Evolutionary conservation across 2,329 filamentous ascomycete species (phyloP).

Genomic region (Ceratocystis diversiconidia): DNA sequence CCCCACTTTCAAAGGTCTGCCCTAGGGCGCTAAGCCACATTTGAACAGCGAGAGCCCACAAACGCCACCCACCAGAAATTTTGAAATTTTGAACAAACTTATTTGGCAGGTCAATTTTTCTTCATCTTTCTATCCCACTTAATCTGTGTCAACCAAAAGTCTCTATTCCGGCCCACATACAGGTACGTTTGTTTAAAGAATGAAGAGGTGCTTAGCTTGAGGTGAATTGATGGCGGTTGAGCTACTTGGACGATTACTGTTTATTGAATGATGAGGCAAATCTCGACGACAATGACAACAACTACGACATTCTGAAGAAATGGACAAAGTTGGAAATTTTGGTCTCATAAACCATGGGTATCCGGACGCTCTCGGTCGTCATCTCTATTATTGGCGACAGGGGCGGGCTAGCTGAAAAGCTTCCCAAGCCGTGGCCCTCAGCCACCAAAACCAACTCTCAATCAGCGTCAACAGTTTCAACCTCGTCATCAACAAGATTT

Average conservation of each 20-base stretch:
- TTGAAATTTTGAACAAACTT: slow-evolving; percentile 14
- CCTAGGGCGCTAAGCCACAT: slow-evolving; percentile 16
- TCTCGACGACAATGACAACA: not conserved
- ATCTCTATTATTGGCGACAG: not conserved
- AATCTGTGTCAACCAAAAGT: slow-evolving; percentile 18
- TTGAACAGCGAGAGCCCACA: slow-evolving; percentile 12
- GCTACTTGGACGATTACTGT: not conserved
- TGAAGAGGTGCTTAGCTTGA: slow-evolving; percentile 1
- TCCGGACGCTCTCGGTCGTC: not conserved
- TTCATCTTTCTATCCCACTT: slow-evolving; percentile 13
- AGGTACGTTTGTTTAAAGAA: slow-evolving; percentile 13
- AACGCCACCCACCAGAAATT: slow-evolving; percentile 17
- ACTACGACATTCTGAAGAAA: not conserved
- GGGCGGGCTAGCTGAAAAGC: not conserved
- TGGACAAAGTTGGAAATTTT: not conserved
- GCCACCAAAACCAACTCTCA: not conserved
- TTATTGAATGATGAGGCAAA: not conserved
- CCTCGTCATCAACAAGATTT: not conserved
- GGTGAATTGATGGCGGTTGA: not conserved
- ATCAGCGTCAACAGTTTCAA: not conserved
- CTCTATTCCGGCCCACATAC: slow-evolving; percentile 17
- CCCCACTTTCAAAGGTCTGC: slow-evolving; percentile 7
- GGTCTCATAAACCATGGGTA: not conserved
- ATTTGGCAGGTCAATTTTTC: slow-evolving; percentile 13
- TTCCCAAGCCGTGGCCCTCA: not conserved